Evolutionary conservation across 1,139 yeast species (phyloP).

Genomic region (Blastobotrys proliferans): DNA sequence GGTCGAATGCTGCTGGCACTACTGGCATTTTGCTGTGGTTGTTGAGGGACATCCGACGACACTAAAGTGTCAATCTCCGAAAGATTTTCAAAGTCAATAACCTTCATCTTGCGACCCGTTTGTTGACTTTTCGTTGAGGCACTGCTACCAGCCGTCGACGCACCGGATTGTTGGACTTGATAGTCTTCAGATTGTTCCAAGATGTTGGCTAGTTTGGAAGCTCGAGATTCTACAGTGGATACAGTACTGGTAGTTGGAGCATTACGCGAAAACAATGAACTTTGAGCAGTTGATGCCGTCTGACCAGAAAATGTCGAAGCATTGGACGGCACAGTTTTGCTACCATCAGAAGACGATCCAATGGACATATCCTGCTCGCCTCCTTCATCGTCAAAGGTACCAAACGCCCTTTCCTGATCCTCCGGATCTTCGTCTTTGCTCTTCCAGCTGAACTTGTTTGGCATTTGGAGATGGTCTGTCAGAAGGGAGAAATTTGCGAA

Average conservation of each 20-base stretch:
- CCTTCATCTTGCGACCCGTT: constrained; percentile 23
- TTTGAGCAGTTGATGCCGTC: constrained; percentile 18
- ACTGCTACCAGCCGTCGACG: not conserved
- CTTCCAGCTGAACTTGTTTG: constrained; percentile 10
- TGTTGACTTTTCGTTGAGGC: constrained; percentile 5
- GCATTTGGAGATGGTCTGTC: constrained; percentile 2
- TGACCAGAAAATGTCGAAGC: constrained; percentile 14
- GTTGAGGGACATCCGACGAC: constrained; percentile 7
- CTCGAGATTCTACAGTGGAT: constrained; percentile 13
- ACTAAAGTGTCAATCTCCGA: constrained; percentile 12
- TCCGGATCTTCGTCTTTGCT: constrained; percentile 1
- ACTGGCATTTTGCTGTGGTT: too few relatives aligned
- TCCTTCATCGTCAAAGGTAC: constrained; percentile 7
- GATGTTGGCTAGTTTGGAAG: constrained; percentile 9
- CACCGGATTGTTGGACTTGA: constrained; percentile 9
- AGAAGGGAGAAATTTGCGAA: not conserved
- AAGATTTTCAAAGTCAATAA: constrained; percentile 24
- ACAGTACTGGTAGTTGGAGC: constrained; percentile 21
- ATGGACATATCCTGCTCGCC: not conserved
- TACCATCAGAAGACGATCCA: too few relatives aligned
- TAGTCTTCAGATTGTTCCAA: constrained; percentile 10
- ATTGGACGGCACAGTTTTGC: constrained; percentile 8
- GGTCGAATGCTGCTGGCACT: too few relatives aligned
- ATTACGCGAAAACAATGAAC: constrained; percentile 25
- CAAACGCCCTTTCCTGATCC: constrained; percentile 12